These are phyloP conservation scores for Coemansia sp. DNA, from an alignment of 192 early-diverging fungal genomes.

Conservation along the genomic window DNA sequence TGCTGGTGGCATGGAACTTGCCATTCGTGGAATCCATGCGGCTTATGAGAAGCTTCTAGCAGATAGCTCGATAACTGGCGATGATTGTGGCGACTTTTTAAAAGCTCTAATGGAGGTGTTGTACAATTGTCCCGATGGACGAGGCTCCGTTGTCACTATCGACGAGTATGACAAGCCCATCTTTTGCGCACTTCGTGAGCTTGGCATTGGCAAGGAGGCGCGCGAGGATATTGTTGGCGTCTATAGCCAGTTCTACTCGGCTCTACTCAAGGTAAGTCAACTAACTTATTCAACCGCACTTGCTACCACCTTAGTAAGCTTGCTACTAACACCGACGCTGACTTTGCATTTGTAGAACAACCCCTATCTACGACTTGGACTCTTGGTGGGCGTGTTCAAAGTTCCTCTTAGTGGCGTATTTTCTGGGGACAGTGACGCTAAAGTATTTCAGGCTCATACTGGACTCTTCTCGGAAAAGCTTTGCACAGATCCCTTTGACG, in stretches of 20 bases:
- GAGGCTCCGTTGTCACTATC: neutral
- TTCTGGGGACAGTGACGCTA: no score
- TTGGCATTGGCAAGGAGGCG: neutral
- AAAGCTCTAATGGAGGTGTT: neutral
- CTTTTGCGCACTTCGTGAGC: neutral
- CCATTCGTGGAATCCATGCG: no score
- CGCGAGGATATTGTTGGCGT: no score
- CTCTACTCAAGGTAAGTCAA: neutral
- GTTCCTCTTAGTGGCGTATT: neutral
- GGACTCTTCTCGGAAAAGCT: no score
- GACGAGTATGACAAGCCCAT: neutral
- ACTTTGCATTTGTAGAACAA: neutral
- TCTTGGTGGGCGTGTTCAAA: neutral
- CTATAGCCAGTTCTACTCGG: neutral
- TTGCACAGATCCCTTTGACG: no score
- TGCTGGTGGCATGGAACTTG: no score
- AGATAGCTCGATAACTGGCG: no score
- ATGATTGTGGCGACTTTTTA: no score
- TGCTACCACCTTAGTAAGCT: neutral
- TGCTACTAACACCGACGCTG: neutral
- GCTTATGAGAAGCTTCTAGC: no score
- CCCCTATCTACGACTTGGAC: neutral
- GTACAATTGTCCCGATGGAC: neutral
- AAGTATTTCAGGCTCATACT: no score
- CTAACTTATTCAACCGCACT: neutral